Base-by-base conservation (phyloP, 345 rosid genomes). In the Cardiospermum halicacabum region DNA sequence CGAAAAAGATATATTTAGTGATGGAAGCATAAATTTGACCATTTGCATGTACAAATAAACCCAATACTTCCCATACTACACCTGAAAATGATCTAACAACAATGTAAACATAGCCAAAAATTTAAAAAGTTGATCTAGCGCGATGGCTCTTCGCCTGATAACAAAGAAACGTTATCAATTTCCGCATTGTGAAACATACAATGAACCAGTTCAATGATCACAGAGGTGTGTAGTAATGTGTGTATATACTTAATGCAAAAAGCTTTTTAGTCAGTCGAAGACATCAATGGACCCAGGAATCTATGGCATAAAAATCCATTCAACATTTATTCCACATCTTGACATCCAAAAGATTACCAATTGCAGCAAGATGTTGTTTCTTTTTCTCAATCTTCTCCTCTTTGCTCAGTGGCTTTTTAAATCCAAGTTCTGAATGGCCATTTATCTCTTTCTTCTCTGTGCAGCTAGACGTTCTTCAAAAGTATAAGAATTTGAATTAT, bases 71-170 rank as follows among this genome's bases (percentile, higher is more conserved):
- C 28, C 55, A 19, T 21, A 58, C 13, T 36, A 63, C 70, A 93
- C 98, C 97, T 80, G 99, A 90, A 85, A 94, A 94, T 66, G 99
- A 91, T 85, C 99, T 84, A 62, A 94, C 99, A 68, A 94, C 97
- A 78, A 94, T 63, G 99, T 94, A 75, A 94, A 94, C 30, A 97
- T 94, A 72, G 99, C 97, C 5, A 97, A 97, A 74, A 94, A 94
- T 64, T 97, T 85, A 63, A 94, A 94, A 72, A 97, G 99, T 76
- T 94, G 99, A 80, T 94, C 99, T 54, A 92, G 91, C 18, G 97
- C 96, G 76, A 94, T 91, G 74, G 99, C 76, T 76, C 99, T 80
- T 94, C 99, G 65, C 99, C 99, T 88, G 95, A 67, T 63, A 65
- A 45, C 16, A 11, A 45, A 45, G 50, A 45, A 43, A 26, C 22